Conservation (phyloP, 148 eudicot genomes). For the Dianthus caryophyllus region DNA sequence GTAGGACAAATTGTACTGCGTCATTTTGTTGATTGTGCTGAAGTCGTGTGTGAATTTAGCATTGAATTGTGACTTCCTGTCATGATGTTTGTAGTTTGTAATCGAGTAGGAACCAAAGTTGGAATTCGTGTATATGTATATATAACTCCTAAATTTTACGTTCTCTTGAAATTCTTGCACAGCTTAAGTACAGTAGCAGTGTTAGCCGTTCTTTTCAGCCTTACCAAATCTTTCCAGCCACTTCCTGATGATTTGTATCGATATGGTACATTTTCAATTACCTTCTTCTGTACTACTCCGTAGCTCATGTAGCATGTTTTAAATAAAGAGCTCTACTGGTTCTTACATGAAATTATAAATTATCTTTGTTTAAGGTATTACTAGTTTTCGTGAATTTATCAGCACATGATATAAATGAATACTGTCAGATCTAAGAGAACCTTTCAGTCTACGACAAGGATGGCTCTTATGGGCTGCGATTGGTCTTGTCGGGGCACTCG, state of each 20-base stretch:
- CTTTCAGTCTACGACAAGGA: slow-evolving; percentile 77
- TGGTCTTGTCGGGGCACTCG: slow-evolving; percentile 68
- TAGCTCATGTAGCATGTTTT: neutral
- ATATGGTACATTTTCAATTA: slow-evolving; percentile 53
- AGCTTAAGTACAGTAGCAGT: slow-evolving; percentile 71
- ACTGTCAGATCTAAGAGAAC: slow-evolving; percentile 68
- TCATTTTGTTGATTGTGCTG: neutral
- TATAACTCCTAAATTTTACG: neutral
- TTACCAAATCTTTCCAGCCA: slow-evolving; percentile 68
- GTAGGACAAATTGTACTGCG: too few relatives aligned
- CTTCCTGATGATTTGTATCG: slow-evolving; percentile 78
- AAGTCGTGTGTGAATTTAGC: neutral
- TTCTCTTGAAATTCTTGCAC: slow-evolving; percentile 19
- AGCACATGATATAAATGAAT: slow-evolving; percentile 15
- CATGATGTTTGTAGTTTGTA: neutral
- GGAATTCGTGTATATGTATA: neutral
- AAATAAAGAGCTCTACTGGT: neutral
- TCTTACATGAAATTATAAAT: neutral
- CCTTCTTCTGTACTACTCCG: slow-evolving; percentile 2
- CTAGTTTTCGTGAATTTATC: slow-evolving; percentile 11
- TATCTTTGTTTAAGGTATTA: neutral
- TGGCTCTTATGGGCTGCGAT: slow-evolving; percentile 96
- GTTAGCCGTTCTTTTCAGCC: slow-evolving; percentile 62
- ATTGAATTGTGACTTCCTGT: neutral
- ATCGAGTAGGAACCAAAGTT: neutral